Percentiles rank a stretch among this genome's conserved stretches.
Conservation (phyloP, 768 basidiomycete species). For the Pleurotus eryngii region DNA sequence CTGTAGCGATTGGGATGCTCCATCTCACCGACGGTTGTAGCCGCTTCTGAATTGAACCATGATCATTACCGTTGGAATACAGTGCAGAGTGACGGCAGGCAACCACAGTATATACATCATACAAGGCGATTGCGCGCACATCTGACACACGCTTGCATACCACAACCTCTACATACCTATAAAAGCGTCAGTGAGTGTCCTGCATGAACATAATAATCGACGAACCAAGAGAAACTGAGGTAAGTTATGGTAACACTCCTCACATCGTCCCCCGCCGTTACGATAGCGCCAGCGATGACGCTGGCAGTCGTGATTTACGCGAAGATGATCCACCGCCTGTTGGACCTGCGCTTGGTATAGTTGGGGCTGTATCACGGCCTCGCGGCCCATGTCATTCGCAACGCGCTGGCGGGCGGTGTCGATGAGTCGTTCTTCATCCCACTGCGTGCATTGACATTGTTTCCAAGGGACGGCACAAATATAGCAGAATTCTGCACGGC, state of each 20-base stretch:
- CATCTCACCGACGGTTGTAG: too few species aligned
- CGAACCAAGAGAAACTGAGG: constrained; percentile 47
- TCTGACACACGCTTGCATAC: neutral
- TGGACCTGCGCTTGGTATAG: constrained; percentile 28
- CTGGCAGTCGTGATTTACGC: constrained; percentile 53
- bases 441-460: constrained; percentile 56
- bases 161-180: neutral
- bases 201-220: neutral
- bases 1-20: too few species aligned
- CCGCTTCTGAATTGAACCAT: too few species aligned
- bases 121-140: neutral
- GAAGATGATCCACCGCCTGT: constrained; percentile 32
- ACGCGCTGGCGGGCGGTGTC: constrained; percentile 35
- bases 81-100: too few species aligned
- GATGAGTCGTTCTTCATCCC: constrained; percentile 48
- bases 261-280: constrained; percentile 35
- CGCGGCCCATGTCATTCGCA: constrained; percentile 33
- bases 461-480: constrained; percentile 63
- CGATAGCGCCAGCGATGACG: constrained; percentile 28
- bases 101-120: neutral
- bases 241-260: constrained; percentile 37
- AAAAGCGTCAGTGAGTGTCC: neutral
- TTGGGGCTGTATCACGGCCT: constrained; percentile 23
- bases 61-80: too few species aligned
- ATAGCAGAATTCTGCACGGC: constrained; percentile 61